Conservation (phyloP, 2,329 filamentous ascomycete genomes). For the Elsinoe batatas region DNA sequence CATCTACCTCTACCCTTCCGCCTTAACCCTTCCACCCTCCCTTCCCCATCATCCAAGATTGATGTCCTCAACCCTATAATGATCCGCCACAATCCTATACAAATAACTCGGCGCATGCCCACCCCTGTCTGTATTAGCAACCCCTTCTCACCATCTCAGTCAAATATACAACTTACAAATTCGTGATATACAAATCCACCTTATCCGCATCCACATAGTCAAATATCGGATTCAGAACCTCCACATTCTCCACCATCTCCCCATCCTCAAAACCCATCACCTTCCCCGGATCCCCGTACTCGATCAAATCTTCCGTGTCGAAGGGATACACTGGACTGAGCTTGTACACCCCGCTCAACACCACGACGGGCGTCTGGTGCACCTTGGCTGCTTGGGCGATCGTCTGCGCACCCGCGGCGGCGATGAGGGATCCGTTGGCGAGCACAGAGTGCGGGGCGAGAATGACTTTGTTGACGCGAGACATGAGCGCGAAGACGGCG, state of each 20-base stretch:
- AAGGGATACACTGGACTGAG: conserved; percentile 83
- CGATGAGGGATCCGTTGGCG: conserved; percentile 77
- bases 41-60: conserved; percentile 31
- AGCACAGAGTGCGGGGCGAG: conserved; percentile 79
- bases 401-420: conserved; percentile 70
- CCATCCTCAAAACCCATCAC: conserved; percentile 73
- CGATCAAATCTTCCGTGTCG: conserved; percentile 69
- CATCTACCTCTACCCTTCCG: not conserved
- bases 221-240: conserved; percentile 67
- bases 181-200: conserved; percentile 76
- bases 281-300: conserved; percentile 72
- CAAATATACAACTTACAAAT: no score
- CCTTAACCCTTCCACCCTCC: not conserved
- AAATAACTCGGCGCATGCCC: conserved; percentile 61
- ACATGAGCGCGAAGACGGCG: conserved; percentile 87
- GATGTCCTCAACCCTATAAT: conserved; percentile 65
- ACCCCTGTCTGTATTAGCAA: conserved; percentile 37
- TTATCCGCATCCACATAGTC: conserved; percentile 72
- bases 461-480: conserved; percentile 89
- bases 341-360: conserved; percentile 86
- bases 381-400: conserved; percentile 78
- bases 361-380: conserved; percentile 74
- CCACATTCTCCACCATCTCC: conserved; percentile 64
- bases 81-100: conserved; percentile 63
- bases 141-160: no score